Evolutionary conservation across 164 flowering plant genomes (phyloP), one percentile per base, ranked within the genome.

Genomic region (Magnolia kwangsiensis): DNA sequence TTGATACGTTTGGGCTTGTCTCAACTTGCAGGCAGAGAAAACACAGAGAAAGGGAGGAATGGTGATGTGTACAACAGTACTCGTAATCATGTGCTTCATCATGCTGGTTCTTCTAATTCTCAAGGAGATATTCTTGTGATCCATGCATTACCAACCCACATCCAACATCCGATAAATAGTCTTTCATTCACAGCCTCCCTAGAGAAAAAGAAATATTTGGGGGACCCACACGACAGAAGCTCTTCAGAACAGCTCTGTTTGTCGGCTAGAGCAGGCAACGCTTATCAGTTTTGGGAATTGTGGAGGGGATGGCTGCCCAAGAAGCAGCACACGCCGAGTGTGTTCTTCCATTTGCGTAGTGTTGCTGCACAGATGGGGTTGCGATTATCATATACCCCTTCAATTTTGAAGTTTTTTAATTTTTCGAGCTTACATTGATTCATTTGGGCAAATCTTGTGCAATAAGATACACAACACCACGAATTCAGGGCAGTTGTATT

Each of bases 41-140:
- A 84, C 86, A 69, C 98, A 94, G 81, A 90, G 88, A 71, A 82
- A 87, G 78, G 99, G 97, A 11, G 97, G 96, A 23, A 92, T 94
- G 97, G 97, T 94, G 69, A 91, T 63, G 91, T 96, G 99, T 50
- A 98, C 90, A 0, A 83, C 95, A 6, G 86, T 90, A 49, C 97
- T 96, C 20, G 82, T 94, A 16, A 88, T 96, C 50, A 91, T 94
- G 98, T 96, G 99, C 86, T 88, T 90, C 51, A 67, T 92, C 70
- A 91, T 96, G 99, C 74, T 94, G 82, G 87, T 92, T 27, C 95
- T 96, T 70, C 79, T 96, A 63, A 78, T 96, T 75, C 87, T 96
- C 72, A 96, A 96, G 89, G 83, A 82, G 76, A 89, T 90, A 76
- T 16, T 94, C 3, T 90, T 90, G 29, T 91, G 85, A 91, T 83